These are phyloP conservation scores for Sarocladium kiliense DNA, from an alignment of 2,329 filamentous ascomycete genomes.

Conservation along the genomic window DNA sequence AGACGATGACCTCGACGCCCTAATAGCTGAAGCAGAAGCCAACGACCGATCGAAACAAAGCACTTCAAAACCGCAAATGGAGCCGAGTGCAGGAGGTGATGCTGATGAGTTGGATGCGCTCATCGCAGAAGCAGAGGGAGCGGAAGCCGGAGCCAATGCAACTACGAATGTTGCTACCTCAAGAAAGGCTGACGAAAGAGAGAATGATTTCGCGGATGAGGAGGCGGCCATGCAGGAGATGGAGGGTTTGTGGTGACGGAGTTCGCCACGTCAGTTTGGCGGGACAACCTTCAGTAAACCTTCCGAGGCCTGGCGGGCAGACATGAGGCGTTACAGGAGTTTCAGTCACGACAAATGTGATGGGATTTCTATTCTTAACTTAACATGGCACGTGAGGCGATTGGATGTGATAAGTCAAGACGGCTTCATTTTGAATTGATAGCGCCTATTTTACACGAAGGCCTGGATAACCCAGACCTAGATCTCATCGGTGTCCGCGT, in stretches of 20 bases:
- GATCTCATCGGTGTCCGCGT: not conserved
- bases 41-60: not conserved
- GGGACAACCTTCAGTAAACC: not conserved
- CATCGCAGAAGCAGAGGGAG: constrained; percentile 42
- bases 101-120: constrained; percentile 48
- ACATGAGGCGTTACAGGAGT: constrained; percentile 11
- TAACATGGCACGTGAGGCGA: not conserved
- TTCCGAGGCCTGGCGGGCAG: not conserved
- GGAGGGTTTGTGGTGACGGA: constrained; percentile 51
- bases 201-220: constrained; percentile 52
- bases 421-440: not conserved
- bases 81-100: constrained; percentile 16
- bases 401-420: not conserved
- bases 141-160: constrained; percentile 13
- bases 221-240: constrained; percentile 65
- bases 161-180: not conserved
- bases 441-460: not conserved
- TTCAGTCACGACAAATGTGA: not conserved
- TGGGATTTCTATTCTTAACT: no score
- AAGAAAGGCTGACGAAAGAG: constrained; percentile 9
- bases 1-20: constrained; percentile 47
- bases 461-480: not conserved
- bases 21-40: constrained; percentile 39
- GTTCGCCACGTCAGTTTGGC: not conserved
- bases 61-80: constrained; percentile 9